Percentiles rank a stretch among this genome's conserved stretches.
These are phyloP conservation scores for Solanum chilense DNA, from an alignment of 257 asterid genomes.

Conservation along the genomic window DNA sequence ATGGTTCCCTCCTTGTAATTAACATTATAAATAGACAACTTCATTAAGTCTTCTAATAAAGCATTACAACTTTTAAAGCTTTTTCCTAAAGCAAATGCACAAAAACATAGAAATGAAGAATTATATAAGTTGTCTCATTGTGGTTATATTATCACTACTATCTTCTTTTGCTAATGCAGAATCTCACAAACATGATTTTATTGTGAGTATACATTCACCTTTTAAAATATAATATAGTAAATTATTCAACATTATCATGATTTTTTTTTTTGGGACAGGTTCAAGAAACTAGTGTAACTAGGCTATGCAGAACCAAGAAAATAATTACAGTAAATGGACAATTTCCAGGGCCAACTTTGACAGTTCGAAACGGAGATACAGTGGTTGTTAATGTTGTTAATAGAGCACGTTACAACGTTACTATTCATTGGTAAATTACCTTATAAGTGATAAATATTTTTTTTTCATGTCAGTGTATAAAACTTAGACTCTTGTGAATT, in stretches of 20 bases:
- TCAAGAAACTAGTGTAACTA: slow-evolving; percentile 28
- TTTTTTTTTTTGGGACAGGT: slow-evolving; percentile 13
- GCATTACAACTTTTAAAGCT: slow-evolving; percentile 1
- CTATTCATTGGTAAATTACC: slow-evolving; percentile 50
- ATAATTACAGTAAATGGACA: slow-evolving; percentile 59
- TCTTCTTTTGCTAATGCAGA: slow-evolving; percentile 30
- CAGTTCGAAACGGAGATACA: slow-evolving; percentile 43
- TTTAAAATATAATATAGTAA: not conserved
- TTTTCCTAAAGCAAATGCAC: not conserved
- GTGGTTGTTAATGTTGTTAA: slow-evolving; percentile 43
- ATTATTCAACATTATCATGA: not conserved
- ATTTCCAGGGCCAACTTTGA: slow-evolving; percentile 64
- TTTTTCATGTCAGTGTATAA: not conserved
- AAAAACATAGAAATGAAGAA: slow-evolving; percentile 14
- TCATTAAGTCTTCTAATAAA: not conserved
- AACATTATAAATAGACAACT: slow-evolving; percentile 23
- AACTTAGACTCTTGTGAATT: not conserved
- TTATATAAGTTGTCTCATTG: not conserved
- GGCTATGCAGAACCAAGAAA: slow-evolving; percentile 42
- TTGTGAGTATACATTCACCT: slow-evolving; percentile 9
- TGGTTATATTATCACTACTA: slow-evolving; percentile 7
- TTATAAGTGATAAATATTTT: not conserved
- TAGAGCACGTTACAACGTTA: slow-evolving; percentile 39
- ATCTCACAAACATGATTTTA: slow-evolving; percentile 33
- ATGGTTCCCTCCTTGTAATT: not conserved